phyloP scores from a whole-genome alignment of 2,329 filamentous ascomycete genomes.

The Eurotiales sp. region DNA sequence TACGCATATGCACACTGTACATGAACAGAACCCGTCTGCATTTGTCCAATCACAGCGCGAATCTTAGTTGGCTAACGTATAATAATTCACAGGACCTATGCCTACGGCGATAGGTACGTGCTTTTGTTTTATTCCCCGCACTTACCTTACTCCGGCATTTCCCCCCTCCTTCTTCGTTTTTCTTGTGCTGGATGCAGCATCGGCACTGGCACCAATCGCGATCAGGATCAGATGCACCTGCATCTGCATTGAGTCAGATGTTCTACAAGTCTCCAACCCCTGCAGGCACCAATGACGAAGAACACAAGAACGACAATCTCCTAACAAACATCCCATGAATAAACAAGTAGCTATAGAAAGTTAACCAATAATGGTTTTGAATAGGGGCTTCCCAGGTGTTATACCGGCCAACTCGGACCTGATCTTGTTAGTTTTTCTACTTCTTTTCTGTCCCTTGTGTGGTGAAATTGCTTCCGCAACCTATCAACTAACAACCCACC shows the following conservation, averaged over 20 bases:
- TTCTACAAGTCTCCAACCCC: no score
- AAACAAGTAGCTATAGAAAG: neutral
- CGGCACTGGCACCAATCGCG: neutral
- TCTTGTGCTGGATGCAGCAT: neutral
- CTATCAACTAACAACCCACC: slow-evolving; percentile 7
- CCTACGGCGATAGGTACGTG: slow-evolving; percentile 40
- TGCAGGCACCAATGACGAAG: neutral
- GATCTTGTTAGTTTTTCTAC: slow-evolving; percentile 66
- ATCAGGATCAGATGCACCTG: slow-evolving; percentile 2
- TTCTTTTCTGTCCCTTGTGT: neutral
- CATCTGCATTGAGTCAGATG: slow-evolving; percentile 1
- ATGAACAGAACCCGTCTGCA: no score
- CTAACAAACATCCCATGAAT: neutral
- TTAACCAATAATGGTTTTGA: slow-evolving; percentile 16
- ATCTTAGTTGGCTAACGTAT: slow-evolving; percentile 15
- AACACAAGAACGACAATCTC: neutral
- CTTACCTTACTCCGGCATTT: slow-evolving; percentile 3
- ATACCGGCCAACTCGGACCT: slow-evolving; percentile 73
- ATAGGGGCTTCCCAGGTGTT: slow-evolving; percentile 70
- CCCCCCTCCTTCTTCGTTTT: neutral
- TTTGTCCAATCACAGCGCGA: neutral
- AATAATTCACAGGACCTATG: slow-evolving; percentile 23
- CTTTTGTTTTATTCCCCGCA: slow-evolving; percentile 2
- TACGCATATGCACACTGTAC: neutral
- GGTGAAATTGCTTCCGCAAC: no score